Evolutionary conservation across 176 grass and related monocot species (phyloP).

Genomic region (Oryza longistaminata): DNA sequence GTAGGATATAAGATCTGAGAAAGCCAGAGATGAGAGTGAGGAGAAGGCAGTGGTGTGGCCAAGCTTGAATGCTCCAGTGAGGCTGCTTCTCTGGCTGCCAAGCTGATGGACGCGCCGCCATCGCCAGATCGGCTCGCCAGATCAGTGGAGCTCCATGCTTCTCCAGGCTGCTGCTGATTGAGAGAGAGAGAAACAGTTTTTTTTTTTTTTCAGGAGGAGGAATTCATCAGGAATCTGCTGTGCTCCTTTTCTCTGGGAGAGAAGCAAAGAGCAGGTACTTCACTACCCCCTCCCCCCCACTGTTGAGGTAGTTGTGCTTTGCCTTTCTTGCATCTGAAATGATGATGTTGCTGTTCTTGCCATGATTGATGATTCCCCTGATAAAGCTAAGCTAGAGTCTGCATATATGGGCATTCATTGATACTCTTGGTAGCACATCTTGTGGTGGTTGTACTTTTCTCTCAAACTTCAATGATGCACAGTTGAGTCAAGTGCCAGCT

Average conservation of each 20-base stretch:
- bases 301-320: constrained; percentile 36
- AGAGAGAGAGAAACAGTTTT: constrained; percentile 3
- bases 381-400: constrained; percentile 16
- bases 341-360: constrained; percentile 42
- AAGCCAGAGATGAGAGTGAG: background rate
- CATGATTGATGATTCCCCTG: constrained; percentile 38
- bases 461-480: constrained; percentile 7
- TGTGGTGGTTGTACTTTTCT: constrained; percentile 20
- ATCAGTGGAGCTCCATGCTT: constrained; percentile 18
- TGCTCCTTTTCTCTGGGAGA: constrained; percentile 11
- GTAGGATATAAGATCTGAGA: constrained; percentile 41
- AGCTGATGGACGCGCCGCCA: background rate
- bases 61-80: constrained; percentile 6
- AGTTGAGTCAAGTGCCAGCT: constrained; percentile 23
- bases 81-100: background rate
- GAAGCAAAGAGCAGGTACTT: constrained; percentile 29
- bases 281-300: background rate
- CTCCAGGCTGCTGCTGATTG: constrained; percentile 29
- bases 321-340: constrained; percentile 47
- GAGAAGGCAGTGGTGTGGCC: background rate
- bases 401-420: constrained; percentile 26
- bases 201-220: background rate
- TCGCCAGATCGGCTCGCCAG: constrained; percentile 1
- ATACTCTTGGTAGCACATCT: constrained; percentile 12
- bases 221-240: constrained; percentile 29